These are phyloP conservation scores for Clonostachys chloroleuca DNA, from an alignment of 2,329 filamentous ascomycete species.

Conservation along the genomic window DNA sequence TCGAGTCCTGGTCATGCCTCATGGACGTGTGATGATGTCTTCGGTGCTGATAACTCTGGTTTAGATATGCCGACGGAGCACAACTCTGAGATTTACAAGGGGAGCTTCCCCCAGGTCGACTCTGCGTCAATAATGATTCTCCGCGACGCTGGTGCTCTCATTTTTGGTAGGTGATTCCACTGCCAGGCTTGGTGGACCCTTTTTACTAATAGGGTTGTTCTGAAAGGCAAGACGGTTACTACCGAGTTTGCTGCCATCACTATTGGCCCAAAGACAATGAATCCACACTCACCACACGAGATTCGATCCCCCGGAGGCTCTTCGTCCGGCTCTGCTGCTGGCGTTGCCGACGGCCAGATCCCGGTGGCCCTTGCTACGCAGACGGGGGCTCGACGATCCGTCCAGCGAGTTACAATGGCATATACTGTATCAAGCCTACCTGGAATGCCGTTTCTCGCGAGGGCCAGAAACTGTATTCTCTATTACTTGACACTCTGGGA, in stretches of 20 bases:
- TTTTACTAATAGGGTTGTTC: no score
- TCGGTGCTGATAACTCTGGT: neutral
- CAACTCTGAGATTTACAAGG: conserved; percentile 50
- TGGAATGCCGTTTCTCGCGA: conserved; percentile 60
- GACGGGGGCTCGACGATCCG: conserved; percentile 60
- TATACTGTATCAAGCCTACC: conserved; percentile 63
- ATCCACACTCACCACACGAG: conserved; percentile 56
- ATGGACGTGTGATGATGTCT: neutral
- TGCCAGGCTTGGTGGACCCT: no score
- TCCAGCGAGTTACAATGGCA: conserved; percentile 60
- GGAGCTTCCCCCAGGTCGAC: conserved; percentile 39
- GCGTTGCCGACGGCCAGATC: conserved; percentile 60
- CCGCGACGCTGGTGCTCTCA: conserved; percentile 45
- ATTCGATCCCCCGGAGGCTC: conserved; percentile 62
- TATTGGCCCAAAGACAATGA: conserved; percentile 47
- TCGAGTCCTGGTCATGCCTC: neutral
- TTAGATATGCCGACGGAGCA: conserved; percentile 54
- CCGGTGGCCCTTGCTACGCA: conserved; percentile 61
- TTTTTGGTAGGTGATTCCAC: conserved; percentile 29
- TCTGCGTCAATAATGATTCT: conserved; percentile 44
- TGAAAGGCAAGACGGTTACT: conserved; percentile 37
- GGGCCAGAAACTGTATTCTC: conserved; percentile 53
- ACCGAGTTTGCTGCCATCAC: conserved; percentile 60
- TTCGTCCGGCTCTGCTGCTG: conserved; percentile 62
- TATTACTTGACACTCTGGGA: conserved; percentile 59